phyloP scores from a whole-genome alignment of 495 filamentous ascomycete species.

The Evernia prunastri region DNA sequence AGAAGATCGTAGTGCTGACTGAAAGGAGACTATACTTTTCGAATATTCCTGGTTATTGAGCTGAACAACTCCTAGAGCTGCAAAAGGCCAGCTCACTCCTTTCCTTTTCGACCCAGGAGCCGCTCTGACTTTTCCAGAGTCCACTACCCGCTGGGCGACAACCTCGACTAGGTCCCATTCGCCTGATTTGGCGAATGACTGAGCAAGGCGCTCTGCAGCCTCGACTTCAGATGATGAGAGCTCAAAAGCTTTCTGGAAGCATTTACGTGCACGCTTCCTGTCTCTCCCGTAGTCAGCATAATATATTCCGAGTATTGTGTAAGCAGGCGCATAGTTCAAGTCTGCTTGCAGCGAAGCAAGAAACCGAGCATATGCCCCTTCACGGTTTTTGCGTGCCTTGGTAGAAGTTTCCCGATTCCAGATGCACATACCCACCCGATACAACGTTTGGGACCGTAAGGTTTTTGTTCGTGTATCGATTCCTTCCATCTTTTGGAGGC shows the following conservation, averaged over 20 bases:
- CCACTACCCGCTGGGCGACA: constrained; percentile 81
- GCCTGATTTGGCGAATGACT: constrained; percentile 74
- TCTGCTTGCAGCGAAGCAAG: constrained; percentile 78
- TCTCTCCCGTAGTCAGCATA: constrained; percentile 89
- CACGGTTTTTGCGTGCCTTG: constrained; percentile 65
- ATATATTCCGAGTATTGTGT: constrained; percentile 90
- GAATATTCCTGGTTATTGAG: constrained; percentile 88
- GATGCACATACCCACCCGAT: constrained; percentile 80
- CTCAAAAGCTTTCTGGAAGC: constrained; percentile 96
- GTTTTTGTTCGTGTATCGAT: constrained; percentile 55
- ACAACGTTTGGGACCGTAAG: constrained; percentile 74
- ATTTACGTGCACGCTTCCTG: constrained; percentile 72
- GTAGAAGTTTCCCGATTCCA: constrained; percentile 74
- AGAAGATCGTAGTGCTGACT: constrained; percentile 75
- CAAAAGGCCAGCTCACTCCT: constrained; percentile 90
- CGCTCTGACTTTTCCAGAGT: constrained; percentile 83
- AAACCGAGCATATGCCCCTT: constrained; percentile 74
- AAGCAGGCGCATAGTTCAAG: constrained; percentile 84
- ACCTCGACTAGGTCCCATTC: constrained; percentile 97
- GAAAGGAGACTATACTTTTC: constrained; percentile 84
- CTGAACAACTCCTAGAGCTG: constrained; percentile 93
- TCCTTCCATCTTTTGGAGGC: constrained; percentile 52
- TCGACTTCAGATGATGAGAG: constrained; percentile 79
- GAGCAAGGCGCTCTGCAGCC: constrained; percentile 81
- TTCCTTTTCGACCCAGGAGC: constrained; percentile 86